Conservation (phyloP, 495 filamentous ascomycete genomes). For the Xylaria nigripes region DNA sequence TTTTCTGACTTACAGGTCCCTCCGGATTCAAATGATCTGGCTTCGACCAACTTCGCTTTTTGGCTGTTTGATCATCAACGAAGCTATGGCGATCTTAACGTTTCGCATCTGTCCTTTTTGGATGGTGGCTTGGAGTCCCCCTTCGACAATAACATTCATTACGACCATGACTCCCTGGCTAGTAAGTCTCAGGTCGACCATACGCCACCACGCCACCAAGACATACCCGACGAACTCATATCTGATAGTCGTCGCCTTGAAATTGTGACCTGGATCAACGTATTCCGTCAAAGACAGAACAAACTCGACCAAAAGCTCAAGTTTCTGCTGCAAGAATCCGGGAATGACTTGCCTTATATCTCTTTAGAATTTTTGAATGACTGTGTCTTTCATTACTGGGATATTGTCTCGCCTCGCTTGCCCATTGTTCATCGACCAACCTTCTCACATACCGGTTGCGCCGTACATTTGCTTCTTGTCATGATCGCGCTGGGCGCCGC, state of each 20-base stretch:
- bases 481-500: conserved; percentile 91
- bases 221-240: conserved; percentile 63
- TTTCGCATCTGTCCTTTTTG: conserved; percentile 37
- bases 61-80: conserved; percentile 44
- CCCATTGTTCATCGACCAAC: conserved; percentile 92
- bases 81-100: conserved; percentile 32
- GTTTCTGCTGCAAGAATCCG: conserved; percentile 60
- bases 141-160: conserved; percentile 44
- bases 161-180: conserved; percentile 46
- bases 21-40: conserved; percentile 24
- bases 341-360: conserved; percentile 62
- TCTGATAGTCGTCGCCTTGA: conserved; percentile 79
- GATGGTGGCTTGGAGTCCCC: conserved; percentile 44
- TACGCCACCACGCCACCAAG: conserved; percentile 60
- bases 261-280: conserved; percentile 66
- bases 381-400: conserved; percentile 89
- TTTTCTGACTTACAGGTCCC: conserved; percentile 31
- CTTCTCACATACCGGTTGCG: conserved; percentile 74
- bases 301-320: conserved; percentile 62
- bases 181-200: conserved; percentile 69
- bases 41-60: conserved; percentile 39
- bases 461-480: conserved; percentile 70
- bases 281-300: conserved; percentile 68
- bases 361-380: conserved; percentile 84
- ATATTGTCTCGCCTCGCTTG: conserved; percentile 82